These are phyloP conservation scores for Byssoonygena ceratinophila DNA, from an alignment of 2,329 filamentous ascomycete species.

Conservation along the genomic window DNA sequence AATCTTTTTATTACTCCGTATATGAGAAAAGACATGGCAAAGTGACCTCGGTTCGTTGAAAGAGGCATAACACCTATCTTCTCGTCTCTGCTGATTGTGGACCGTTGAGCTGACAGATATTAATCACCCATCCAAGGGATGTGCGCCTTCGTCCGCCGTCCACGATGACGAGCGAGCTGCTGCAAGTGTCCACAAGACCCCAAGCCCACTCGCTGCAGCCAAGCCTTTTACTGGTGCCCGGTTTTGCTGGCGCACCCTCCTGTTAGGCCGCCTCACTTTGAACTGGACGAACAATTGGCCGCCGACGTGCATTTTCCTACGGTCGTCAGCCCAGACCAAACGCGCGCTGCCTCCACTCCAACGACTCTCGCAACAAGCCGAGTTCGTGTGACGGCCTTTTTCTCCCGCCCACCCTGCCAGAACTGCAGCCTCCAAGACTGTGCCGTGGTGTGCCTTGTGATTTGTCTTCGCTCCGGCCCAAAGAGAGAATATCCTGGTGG, in stretches of 20 bases:
- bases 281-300: conserved; percentile 5
- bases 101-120: too few relatives aligned
- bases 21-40: too few relatives aligned
- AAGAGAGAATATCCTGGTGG: background rate
- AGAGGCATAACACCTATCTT: too few relatives aligned
- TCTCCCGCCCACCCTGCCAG: background rate
- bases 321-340: background rate
- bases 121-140: too few relatives aligned
- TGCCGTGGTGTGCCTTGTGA: background rate
- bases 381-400: background rate
- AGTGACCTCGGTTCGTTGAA: too few relatives aligned
- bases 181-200: conserved; percentile 9
- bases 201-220: background rate
- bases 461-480: background rate
- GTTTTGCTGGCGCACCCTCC: background rate
- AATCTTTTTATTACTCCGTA: too few relatives aligned
- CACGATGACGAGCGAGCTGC: background rate
- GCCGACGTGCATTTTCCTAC: background rate
- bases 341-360: background rate
- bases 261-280: conserved; percentile 13
- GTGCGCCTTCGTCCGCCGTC: too few relatives aligned
- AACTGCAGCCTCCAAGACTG: background rate
- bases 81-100: too few relatives aligned
- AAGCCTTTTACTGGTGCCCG: conserved; percentile 6
- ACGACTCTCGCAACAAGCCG: background rate